Evolutionary conservation across 495 filamentous ascomycete genomes (phyloP).

Genomic region (Extremus antarcticus): DNA sequence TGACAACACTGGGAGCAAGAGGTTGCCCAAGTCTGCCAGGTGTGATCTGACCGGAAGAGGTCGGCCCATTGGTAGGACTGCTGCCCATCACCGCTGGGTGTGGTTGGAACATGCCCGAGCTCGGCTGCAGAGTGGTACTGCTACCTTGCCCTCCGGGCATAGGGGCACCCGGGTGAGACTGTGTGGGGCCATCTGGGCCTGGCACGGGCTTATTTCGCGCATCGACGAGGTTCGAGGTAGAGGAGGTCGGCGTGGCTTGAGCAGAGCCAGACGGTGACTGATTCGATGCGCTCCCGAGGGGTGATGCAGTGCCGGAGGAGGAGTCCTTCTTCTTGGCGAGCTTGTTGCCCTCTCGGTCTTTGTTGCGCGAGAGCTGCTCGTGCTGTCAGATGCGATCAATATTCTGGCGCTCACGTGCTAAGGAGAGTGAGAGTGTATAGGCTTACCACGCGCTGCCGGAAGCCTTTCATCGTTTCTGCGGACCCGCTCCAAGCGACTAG

Average conservation of each 20-base stretch:
- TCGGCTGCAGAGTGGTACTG: background rate
- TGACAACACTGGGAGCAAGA: slow-evolving; percentile 79
- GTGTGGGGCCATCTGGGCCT: slow-evolving; percentile 42
- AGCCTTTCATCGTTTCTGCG: slow-evolving; percentile 66
- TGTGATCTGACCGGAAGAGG: slow-evolving; percentile 9
- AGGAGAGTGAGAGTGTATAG: slow-evolving; percentile 19
- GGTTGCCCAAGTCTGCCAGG: background rate
- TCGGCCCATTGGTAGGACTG: slow-evolving; percentile 36
- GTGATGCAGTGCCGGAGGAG: slow-evolving; percentile 65
- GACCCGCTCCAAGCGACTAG: background rate
- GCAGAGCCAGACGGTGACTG: slow-evolving; percentile 54
- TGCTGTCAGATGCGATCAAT: slow-evolving; percentile 39
- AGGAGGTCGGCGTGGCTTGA: slow-evolving; percentile 53
- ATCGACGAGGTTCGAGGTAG: slow-evolving; percentile 77
- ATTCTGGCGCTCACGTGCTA: slow-evolving; percentile 10
- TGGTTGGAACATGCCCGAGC: background rate
- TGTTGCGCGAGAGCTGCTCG: slow-evolving; percentile 87
- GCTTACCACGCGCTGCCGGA: slow-evolving; percentile 93
- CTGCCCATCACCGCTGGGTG: background rate
- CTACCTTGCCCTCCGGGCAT: slow-evolving; percentile 3
- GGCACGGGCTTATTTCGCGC: slow-evolving; percentile 70
- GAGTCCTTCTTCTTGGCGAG: slow-evolving; percentile 83
- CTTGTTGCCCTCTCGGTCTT: slow-evolving; percentile 65
- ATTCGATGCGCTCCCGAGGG: slow-evolving; percentile 47
- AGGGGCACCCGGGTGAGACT: slow-evolving; percentile 10